These are phyloP conservation scores for Scleromitrula shiraiana DNA, from an alignment of 2,329 filamentous ascomycete species.

Conservation along the genomic window DNA sequence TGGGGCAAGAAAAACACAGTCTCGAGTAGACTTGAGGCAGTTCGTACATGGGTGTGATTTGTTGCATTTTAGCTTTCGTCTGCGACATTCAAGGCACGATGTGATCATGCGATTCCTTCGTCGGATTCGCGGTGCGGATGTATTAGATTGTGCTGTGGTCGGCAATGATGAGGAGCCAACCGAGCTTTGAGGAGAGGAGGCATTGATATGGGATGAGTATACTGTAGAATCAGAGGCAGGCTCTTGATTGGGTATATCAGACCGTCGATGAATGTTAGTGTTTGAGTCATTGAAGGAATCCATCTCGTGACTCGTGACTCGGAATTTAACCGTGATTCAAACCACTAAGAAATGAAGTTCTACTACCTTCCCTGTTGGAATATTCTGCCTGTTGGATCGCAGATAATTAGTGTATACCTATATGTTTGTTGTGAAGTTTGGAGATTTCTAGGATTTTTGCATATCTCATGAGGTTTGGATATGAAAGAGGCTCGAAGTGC, in stretches of 20 bases:
- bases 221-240: not conserved
- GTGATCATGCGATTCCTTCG: slow-evolving; percentile 58
- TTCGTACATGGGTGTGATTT: slow-evolving; percentile 59
- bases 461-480: too few species aligned
- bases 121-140: slow-evolving; percentile 21
- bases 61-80: slow-evolving; percentile 72
- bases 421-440: too few species aligned
- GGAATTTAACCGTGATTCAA: not conserved
- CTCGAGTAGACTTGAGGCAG: slow-evolving; percentile 35
- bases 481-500: too few species aligned
- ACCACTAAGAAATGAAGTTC: not conserved
- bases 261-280: not conserved
- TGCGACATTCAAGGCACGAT: slow-evolving; percentile 62
- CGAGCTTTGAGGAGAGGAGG: not conserved
- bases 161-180: slow-evolving; percentile 1
- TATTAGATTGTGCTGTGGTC: slow-evolving; percentile 3
- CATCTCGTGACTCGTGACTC: not conserved
- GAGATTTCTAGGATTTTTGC: too few species aligned
- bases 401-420: too few species aligned
- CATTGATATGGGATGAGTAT: not conserved
- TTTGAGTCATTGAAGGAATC: not conserved
- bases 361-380: too few species aligned
- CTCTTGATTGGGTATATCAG: not conserved
- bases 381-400: too few species aligned
- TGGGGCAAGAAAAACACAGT: slow-evolving; percentile 35